Base-by-base conservation (phyloP, 192 early-diverging fungal species). In the Diversispora epigaea region DNA sequence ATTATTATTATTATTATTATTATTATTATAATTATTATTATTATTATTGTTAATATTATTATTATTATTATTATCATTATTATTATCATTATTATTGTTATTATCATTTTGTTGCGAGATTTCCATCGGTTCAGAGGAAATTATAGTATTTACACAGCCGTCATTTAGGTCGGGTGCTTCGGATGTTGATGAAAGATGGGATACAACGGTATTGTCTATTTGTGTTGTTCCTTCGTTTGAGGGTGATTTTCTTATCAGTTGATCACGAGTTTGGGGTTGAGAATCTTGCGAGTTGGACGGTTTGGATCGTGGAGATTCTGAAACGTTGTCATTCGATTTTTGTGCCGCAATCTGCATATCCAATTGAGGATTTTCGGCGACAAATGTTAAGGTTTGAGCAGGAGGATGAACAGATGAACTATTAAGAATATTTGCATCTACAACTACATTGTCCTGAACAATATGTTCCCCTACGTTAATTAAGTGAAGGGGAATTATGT, bases 321-420 rank as follows among this genome's bases (percentile, higher is more conserved):
- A 17, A n/a, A 43, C 17, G 17, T 6, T 6, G 15, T 64, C 62
- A 64, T 43, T 12, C 15, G 62, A 64, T 64, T 64, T 64, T 43
- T 40, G 61, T 17, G 61, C 12, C 41, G 25, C 12, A 15, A n/a
- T 57, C 40, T 63, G 62, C 0, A 64, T 64, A 64, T 41, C 62
- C 62, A 64, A 64, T n/a, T 64, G 62, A 22, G 62, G 62, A 45
- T 64, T 40, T 64, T 64, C 62, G 62, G 39, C 22, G 15, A 64
- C 62, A 64, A 64, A 64, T 10, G 62, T 64, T 64, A 64, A 64
- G 17, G 62, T 64, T 19, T 40, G 62, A 43, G 32, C 40, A 10
- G 25, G 22, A 25, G 19, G 62, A 43, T 14, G 32, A 43, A 22
- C 2, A 64, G n/a, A 10, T 43, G 40, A 43, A 64, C 17, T 64